These are phyloP conservation scores for Circinella minor DNA, from an alignment of 371 early-diverging fungal species.

Conservation along the genomic window DNA sequence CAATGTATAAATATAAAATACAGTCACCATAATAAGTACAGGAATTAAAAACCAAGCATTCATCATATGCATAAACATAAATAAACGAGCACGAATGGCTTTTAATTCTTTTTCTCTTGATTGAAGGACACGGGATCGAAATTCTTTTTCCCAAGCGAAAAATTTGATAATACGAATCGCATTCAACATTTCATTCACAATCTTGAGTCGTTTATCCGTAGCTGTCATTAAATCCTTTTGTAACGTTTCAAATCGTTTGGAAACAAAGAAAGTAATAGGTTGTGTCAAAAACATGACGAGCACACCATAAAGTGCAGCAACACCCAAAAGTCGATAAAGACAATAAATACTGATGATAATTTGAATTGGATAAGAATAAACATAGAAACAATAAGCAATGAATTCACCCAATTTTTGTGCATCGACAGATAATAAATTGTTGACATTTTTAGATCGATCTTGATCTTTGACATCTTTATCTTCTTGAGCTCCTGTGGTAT, in stretches of 20 bases:
- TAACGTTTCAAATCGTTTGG: slow-evolving; percentile 50
- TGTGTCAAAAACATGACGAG: slow-evolving; percentile 61
- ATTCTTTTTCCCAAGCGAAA: slow-evolving; percentile 82
- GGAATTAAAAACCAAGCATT: slow-evolving; percentile 59
- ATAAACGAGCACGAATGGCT: slow-evolving; percentile 44
- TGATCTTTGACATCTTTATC: slow-evolving; percentile 26
- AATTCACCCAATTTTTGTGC: slow-evolving; percentile 59
- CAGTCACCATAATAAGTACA: slow-evolving; percentile 56
- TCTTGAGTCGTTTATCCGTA: slow-evolving; percentile 69
- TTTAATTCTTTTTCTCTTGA: slow-evolving; percentile 58
- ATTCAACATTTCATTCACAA: slow-evolving; percentile 70
- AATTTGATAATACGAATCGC: slow-evolving; percentile 83
- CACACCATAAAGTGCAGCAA: slow-evolving; percentile 68
- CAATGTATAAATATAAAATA: slow-evolving; percentile 59
- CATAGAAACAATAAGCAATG: slow-evolving; percentile 55
- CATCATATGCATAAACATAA: slow-evolving; percentile 48
- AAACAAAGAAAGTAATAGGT: slow-evolving; percentile 60
- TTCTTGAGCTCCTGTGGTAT: slow-evolving; percentile 25
- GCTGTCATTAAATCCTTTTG: slow-evolving; percentile 60
- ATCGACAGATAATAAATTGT: slow-evolving; percentile 61
- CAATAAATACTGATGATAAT: slow-evolving; percentile 62
- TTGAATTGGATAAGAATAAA: slow-evolving; percentile 66
- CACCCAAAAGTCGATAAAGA: slow-evolving; percentile 68
- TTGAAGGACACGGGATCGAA: slow-evolving; percentile 54
- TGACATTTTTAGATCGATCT: slow-evolving; percentile 43